Percentiles rank a stretch among this genome's conserved stretches.
These are phyloP conservation scores for Epichloe hybrida DNA, from an alignment of 2,329 filamentous ascomycete genomes.

Conservation along the genomic window DNA sequence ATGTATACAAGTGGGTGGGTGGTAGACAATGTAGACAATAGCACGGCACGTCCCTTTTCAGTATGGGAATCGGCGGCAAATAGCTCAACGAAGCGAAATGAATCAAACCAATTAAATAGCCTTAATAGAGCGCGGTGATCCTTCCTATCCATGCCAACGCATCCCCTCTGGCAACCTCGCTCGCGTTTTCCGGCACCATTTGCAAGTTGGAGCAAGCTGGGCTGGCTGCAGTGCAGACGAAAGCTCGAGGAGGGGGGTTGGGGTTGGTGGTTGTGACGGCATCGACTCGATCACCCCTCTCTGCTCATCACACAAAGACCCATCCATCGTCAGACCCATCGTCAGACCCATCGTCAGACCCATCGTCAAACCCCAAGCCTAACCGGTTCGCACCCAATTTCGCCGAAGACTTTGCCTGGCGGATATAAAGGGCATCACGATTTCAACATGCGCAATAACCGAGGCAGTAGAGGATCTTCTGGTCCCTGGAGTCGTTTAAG, in stretches of 20 bases:
- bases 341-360: not conserved
- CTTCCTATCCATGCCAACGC: not conserved
- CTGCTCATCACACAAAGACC: not conserved
- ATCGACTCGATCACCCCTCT: not conserved
- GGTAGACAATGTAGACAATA: too few relatives aligned
- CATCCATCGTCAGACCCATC: not conserved
- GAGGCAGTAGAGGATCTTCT: conserved; percentile 25
- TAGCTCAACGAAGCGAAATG: not conserved
- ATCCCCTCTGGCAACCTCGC: not conserved
- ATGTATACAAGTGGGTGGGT: too few relatives aligned
- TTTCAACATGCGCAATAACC: conserved; percentile 9
- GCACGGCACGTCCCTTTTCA: too few relatives aligned
- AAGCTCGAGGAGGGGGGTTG: not conserved
- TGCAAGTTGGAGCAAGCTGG: conserved; percentile 10
- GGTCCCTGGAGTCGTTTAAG: conserved; percentile 59
- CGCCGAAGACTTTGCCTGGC: not conserved
- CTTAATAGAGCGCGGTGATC: not conserved
- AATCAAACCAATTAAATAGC: not conserved
- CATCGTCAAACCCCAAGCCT: not conserved
- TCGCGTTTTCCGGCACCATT: not conserved
- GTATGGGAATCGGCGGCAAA: not conserved
- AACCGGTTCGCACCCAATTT: not conserved
- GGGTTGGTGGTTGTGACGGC: not conserved
- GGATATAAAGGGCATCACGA: not conserved
- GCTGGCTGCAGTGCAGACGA: conserved; percentile 10